Evolutionary conservation across 768 basidiomycete genomes (phyloP).

Genomic region (Collybiopsis luxurians): DNA sequence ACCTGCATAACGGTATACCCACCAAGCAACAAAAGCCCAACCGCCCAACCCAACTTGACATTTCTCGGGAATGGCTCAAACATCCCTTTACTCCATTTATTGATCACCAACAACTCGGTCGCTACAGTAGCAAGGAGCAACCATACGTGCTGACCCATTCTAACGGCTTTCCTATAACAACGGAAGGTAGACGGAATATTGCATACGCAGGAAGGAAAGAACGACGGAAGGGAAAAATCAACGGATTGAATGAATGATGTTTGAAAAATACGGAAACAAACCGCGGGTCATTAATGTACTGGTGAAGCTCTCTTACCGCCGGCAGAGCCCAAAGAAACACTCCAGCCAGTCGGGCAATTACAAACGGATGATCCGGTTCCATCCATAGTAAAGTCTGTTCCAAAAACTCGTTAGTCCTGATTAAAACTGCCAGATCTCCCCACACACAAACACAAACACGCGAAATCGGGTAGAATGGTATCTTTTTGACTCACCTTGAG

Average conservation of each 20-base stretch:
- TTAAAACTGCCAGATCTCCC: too few relatives aligned
- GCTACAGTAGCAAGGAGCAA: constrained; percentile 80
- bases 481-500: constrained; percentile 78
- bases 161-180: constrained; percentile 79
- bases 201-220: not conserved
- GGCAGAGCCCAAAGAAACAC: constrained; percentile 87
- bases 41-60: constrained; percentile 68
- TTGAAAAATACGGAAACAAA: too few relatives aligned
- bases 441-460: too few relatives aligned
- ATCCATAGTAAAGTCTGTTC: constrained; percentile 72
- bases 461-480: too few relatives aligned
- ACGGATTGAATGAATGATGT: too few relatives aligned
- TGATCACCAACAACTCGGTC: constrained; percentile 77
- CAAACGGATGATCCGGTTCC: constrained; percentile 86
- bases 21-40: constrained; percentile 57
- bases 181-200: not conserved
- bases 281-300: constrained; percentile 83
- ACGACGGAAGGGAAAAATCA: not conserved
- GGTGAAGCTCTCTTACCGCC: constrained; percentile 79
- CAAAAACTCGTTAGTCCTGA: too few relatives aligned
- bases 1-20: constrained; percentile 68
- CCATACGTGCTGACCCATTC: constrained; percentile 92
- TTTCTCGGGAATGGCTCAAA: constrained; percentile 62
- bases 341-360: constrained; percentile 68
- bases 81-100: constrained; percentile 78